Evolutionary conservation across 495 filamentous ascomycete species (phyloP).

Genomic region (Tetracladium setigerum): DNA sequence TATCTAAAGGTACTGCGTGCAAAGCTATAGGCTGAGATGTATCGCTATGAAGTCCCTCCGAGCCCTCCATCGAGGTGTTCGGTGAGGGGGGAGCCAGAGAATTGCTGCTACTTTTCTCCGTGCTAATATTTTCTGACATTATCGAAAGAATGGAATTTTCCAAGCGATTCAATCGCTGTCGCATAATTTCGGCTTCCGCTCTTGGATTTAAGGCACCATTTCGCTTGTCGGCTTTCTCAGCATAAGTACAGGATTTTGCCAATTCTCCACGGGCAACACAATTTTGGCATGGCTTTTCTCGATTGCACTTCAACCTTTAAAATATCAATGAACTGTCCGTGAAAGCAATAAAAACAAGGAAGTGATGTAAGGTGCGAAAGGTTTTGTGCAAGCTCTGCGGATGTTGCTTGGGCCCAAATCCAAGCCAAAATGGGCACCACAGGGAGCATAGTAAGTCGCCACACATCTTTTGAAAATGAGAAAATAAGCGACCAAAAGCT

Average conservation of each 20-base stretch:
- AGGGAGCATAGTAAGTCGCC: too few relatives aligned
- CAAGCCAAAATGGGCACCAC: too few relatives aligned
- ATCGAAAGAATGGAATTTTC: slow-evolving; percentile 44
- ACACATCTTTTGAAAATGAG: too few relatives aligned
- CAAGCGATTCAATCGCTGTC: slow-evolving; percentile 41
- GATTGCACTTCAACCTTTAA: slow-evolving; percentile 21
- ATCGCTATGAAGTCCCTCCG: slow-evolving; percentile 7
- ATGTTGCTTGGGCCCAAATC: too few relatives aligned
- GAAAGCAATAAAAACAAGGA: too few relatives aligned
- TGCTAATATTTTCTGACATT: slow-evolving; percentile 25
- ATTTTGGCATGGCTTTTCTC: slow-evolving; percentile 19
- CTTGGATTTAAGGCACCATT: slow-evolving; percentile 22
- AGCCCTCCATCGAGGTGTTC: slow-evolving; percentile 8
- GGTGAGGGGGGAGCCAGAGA: slow-evolving; percentile 1
- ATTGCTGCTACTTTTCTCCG: slow-evolving; percentile 1
- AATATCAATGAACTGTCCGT: neutral
- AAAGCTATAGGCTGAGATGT: slow-evolving; percentile 12
- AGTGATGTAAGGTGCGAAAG: too few relatives aligned
- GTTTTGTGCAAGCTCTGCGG: too few relatives aligned
- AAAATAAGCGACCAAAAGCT: too few relatives aligned
- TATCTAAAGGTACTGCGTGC: slow-evolving; percentile 22
- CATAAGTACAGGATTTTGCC: slow-evolving; percentile 37
- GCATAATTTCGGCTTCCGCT: slow-evolving; percentile 28
- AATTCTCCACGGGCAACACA: slow-evolving; percentile 37
- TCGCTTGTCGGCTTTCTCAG: slow-evolving; percentile 36